A percentile compares a stretch with the other conserved stretches of the same genome.
Evolutionary conservation across 2,329 filamentous ascomycete species (phyloP).

Genomic region (Pyricularia pennisetigena): DNA sequence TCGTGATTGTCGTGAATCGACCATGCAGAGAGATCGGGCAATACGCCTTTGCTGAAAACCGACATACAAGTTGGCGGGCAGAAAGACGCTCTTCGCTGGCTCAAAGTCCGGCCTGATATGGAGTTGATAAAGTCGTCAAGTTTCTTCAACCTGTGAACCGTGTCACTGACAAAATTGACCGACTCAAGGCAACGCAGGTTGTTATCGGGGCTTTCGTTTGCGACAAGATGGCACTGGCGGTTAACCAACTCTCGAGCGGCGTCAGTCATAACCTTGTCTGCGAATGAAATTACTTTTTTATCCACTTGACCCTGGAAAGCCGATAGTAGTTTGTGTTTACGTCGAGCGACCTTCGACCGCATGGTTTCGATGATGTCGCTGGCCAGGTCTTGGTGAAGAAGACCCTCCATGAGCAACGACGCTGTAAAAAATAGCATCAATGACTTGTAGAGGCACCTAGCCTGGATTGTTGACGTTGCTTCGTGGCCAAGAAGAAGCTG

Average conservation of each 20-base stretch:
- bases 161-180: no score
- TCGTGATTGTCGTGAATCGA: background rate
- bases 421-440: conserved; percentile 1
- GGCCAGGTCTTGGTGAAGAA: background rate
- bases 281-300: background rate
- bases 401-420: background rate
- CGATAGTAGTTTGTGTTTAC: background rate
- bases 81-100: no score
- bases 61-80: background rate
- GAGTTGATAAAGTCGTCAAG: no score
- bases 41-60: background rate
- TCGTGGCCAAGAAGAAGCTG: background rate
- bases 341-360: background rate
- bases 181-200: no score
- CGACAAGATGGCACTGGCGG: no score
- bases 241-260: no score
- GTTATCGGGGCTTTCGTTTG: no score
- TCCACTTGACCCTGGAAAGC: background rate
- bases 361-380: background rate
- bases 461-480: background rate
- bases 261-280: background rate
- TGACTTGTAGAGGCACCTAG: background rate
- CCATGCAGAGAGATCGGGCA: background rate
- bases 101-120: no score
- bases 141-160: no score